A percentile compares a stretch with the other conserved stretches of the same genome.
Conservation (phyloP, 2,329 filamentous ascomycete genomes). For the Fusarium udum region DNA sequence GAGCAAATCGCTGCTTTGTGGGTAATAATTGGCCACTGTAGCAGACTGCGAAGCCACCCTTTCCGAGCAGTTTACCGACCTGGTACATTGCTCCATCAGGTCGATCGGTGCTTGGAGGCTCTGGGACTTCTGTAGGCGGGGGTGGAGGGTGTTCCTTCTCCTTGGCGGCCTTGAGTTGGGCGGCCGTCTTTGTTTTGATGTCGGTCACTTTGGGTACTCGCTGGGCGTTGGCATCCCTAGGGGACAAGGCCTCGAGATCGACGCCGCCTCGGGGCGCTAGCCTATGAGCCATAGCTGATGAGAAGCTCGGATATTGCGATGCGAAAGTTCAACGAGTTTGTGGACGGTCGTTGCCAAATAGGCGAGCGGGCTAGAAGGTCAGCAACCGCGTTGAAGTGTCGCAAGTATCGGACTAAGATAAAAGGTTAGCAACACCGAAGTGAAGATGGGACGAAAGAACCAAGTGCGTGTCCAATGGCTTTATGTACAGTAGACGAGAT, state of each 20-base stretch:
- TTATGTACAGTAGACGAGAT: conserved; percentile 7
- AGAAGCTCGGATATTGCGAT: background rate
- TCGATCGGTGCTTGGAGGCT: conserved; percentile 74
- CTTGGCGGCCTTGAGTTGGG: conserved; percentile 64
- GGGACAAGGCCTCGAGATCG: conserved; percentile 71
- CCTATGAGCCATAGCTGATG: conserved; percentile 56
- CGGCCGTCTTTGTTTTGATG: conserved; percentile 62
- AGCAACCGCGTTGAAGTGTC: conserved; percentile 26
- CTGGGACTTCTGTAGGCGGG: conserved; percentile 67
- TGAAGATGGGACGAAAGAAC: background rate
- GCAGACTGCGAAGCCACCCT: conserved; percentile 85
- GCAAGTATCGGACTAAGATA: conserved; percentile 23
- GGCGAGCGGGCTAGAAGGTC: conserved; percentile 22
- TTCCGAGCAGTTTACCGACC: conserved; percentile 78
- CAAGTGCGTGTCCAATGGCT: background rate
- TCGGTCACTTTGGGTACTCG: conserved; percentile 59
- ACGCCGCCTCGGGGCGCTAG: conserved; percentile 59
- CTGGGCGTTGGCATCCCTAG: conserved; percentile 71
- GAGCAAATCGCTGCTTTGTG: conserved; percentile 73
- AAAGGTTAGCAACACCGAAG: conserved; percentile 8
- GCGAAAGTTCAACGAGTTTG: background rate
- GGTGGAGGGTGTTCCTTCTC: conserved; percentile 74
- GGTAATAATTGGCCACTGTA: conserved; percentile 75
- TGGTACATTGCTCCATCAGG: conserved; percentile 77
- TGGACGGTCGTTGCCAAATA: background rate